Conservation (phyloP, 2,329 filamentous ascomycete species). For the Phoma sp. region DNA sequence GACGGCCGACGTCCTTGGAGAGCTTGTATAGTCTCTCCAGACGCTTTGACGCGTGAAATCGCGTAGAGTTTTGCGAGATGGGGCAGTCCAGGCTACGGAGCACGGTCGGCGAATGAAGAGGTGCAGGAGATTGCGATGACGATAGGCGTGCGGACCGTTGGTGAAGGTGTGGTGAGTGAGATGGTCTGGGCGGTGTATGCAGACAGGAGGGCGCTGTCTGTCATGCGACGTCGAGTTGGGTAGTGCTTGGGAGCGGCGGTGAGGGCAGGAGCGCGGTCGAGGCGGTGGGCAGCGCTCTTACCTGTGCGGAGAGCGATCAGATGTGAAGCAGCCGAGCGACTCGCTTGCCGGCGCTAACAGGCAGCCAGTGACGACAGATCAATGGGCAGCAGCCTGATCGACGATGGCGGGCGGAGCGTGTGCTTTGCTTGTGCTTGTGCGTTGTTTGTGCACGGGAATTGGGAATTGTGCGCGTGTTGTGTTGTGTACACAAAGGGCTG, state of each 20-base stretch:
- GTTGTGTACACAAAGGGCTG: conserved; percentile 6
- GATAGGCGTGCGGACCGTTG: conserved; percentile 26
- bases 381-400: conserved; percentile 16
- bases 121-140: conserved; percentile 45
- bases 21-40: conserved; percentile 38
- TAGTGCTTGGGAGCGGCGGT: conserved; percentile 18
- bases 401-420: conserved; percentile 14
- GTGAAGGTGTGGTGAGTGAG: conserved; percentile 18
- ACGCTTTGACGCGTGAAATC: conserved; percentile 51
- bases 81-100: conserved; percentile 27
- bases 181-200: conserved; percentile 26
- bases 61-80: conserved; percentile 41
- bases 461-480: background rate
- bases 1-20: conserved; percentile 32
- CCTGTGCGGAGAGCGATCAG: conserved; percentile 30
- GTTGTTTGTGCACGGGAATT: background rate
- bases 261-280: conserved; percentile 31
- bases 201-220: conserved; percentile 26
- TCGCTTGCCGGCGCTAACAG: conserved; percentile 44
- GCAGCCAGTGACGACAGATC: conserved; percentile 35
- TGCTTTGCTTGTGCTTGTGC: background rate
- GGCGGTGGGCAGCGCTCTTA: conserved; percentile 36
- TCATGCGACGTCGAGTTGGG: conserved; percentile 22
- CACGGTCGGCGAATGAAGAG: conserved; percentile 32
- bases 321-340: conserved; percentile 41